Base-by-base conservation (phyloP, 768 basidiomycete genomes). In the Tylopilus rubrobrunneus region DNA sequence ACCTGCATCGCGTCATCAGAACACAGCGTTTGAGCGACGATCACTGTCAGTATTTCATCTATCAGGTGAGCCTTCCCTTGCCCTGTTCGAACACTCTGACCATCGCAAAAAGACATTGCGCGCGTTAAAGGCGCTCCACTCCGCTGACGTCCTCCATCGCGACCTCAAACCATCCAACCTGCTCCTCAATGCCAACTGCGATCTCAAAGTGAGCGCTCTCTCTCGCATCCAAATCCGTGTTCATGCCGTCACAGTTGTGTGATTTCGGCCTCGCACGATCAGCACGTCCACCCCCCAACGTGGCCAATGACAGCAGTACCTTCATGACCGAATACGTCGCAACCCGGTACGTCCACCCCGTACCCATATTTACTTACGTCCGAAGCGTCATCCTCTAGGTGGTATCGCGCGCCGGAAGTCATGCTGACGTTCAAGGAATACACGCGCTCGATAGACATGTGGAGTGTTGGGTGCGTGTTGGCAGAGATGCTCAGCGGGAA, bases 371-470 rank as follows among this genome's bases (percentile, higher is more conserved):
- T 37, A 1, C 14, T 39, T 41, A 9, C 33, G 25, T 43, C 51
- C 56, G 42, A 58, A 49, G 27, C 45, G 52, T 39, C 42, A 37
- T 25, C 11, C 47, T 11, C 7, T 11, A 86, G 92, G 65, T 98
- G 96, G 96, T 98, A 98, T 68, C 85, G 96, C 29, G 96, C 96
- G 0, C 96, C 96, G 0, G 96, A 98, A 69, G 91, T 98, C 56
- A 98, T 98, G 96, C 80, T 98, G 34, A 96, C 92, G 0, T 98
- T 97, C 77, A 93, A 95, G 66, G 87, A 95, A 74, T 98, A 98
- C 68, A 94, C 92, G 6, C 81, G 82, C 33, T 87, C 87, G 0
- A 89, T 92, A 69, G 89, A 92, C 59, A 80, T 92, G 67, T 93
- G 90, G 91, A 85, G 84, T 54, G 89, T 92, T 19, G 88, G 90